These are phyloP conservation scores for Ascomycota sp. DNA, from an alignment of 2,329 filamentous ascomycete species.

Conservation along the genomic window DNA sequence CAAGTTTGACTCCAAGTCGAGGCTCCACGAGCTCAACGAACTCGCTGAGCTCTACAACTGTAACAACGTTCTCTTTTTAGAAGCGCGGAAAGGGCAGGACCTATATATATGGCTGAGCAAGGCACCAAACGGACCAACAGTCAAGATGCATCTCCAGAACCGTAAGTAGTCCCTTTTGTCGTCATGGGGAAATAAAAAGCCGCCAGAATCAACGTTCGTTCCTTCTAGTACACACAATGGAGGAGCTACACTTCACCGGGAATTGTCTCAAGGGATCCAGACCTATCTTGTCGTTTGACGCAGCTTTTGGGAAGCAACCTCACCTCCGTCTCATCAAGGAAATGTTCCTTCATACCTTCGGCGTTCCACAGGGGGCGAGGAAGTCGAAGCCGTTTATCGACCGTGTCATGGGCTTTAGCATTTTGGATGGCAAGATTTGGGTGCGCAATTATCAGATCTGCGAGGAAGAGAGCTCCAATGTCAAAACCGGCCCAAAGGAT, in stretches of 20 bases:
- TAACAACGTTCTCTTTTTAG: slow-evolving; percentile 89
- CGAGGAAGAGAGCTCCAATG: slow-evolving; percentile 49
- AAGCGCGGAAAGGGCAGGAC: slow-evolving; percentile 85
- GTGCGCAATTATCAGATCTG: slow-evolving; percentile 85
- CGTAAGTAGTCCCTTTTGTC: too few species aligned
- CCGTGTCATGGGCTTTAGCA: slow-evolving; percentile 79
- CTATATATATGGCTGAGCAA: slow-evolving; percentile 88
- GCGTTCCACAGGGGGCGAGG: slow-evolving; percentile 69
- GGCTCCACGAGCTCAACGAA: slow-evolving; percentile 66
- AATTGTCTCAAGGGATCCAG: slow-evolving; percentile 91
- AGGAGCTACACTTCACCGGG: slow-evolving; percentile 87
- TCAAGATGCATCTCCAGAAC: slow-evolving; percentile 60
- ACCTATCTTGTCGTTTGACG: slow-evolving; percentile 81
- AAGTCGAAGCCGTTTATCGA: slow-evolving; percentile 94
- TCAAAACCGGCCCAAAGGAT: slow-evolving; percentile 17
- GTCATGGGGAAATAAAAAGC: too few species aligned
- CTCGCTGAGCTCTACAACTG: slow-evolving; percentile 63
- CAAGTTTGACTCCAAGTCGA: slow-evolving; percentile 91
- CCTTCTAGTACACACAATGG: slow-evolving; percentile 71
- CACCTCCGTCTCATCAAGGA: slow-evolving; percentile 74
- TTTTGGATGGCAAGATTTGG: slow-evolving; percentile 90
- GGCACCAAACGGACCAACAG: slow-evolving; percentile 48
- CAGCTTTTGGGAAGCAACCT: slow-evolving; percentile 61
- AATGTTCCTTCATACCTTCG: slow-evolving; percentile 75
- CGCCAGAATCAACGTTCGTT: too few species aligned